These are phyloP conservation scores for Neofusicoccum umdonicola DNA, from an alignment of 2,329 filamentous ascomycete species.

Conservation along the genomic window DNA sequence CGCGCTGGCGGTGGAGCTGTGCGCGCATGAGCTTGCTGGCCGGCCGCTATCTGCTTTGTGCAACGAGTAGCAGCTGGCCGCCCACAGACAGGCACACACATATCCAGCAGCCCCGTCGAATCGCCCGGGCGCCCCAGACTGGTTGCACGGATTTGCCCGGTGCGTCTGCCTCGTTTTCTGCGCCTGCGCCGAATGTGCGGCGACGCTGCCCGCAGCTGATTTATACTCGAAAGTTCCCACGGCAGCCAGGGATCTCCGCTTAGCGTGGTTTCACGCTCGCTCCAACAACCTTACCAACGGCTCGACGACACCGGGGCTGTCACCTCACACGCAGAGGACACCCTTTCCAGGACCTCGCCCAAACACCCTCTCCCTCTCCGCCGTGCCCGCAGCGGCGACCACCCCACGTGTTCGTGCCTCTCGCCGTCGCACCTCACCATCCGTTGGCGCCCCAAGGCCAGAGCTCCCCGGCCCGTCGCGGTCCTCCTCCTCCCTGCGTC, in stretches of 20 bases:
- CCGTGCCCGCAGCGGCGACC: constrained; percentile 6
- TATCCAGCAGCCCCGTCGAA: background rate
- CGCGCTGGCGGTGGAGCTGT: background rate
- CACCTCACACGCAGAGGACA: constrained; percentile 12
- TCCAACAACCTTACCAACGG: constrained; percentile 14
- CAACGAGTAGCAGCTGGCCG: background rate
- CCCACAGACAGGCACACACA: background rate
- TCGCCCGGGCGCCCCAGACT: background rate
- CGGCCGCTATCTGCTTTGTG: constrained; percentile 1
- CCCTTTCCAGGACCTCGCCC: constrained; percentile 10
- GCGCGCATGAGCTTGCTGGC: background rate
- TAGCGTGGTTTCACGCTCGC: constrained; percentile 15
- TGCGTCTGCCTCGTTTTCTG: background rate
- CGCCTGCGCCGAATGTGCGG: background rate
- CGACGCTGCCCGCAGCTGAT: background rate
- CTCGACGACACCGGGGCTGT: constrained; percentile 7
- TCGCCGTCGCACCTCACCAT: constrained; percentile 12
- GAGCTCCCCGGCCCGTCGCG: constrained; percentile 17
- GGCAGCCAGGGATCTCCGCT: constrained; percentile 12
- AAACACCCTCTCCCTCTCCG: background rate
- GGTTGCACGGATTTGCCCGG: background rate
- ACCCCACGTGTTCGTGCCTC: constrained; percentile 1
- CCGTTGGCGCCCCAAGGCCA: constrained; percentile 14
- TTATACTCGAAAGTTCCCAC: constrained; percentile 4
- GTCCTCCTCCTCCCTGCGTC: constrained; percentile 17